phyloP scores from a whole-genome alignment of 1,284 basidiomycete species.

The Pulchroboletus neoregius region DNA sequence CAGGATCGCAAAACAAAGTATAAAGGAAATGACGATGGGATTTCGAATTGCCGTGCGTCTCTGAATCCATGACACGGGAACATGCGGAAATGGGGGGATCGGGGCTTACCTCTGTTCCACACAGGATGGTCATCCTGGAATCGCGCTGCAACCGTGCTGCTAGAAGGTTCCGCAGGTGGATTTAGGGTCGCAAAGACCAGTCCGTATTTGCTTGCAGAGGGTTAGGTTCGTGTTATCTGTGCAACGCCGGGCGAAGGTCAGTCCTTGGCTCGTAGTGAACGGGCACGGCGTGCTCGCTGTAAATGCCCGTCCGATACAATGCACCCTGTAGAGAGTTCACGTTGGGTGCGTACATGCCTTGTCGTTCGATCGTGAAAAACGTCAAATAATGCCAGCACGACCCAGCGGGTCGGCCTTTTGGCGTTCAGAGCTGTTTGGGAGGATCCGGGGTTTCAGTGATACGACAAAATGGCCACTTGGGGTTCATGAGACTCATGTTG shows the following conservation, averaged over 20 bases:
- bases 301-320: background rate
- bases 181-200: constrained; percentile 78
- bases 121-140: constrained; percentile 72
- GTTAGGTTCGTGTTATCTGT: constrained; percentile 76
- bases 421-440: constrained; percentile 60
- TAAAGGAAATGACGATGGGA: background rate
- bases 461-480: background rate
- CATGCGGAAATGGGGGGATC: background rate
- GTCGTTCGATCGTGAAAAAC: constrained; percentile 38
- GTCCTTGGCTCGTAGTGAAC: constrained; percentile 5
- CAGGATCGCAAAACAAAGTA: background rate
- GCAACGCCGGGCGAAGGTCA: constrained; percentile 9
- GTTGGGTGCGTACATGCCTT: constrained; percentile 44
- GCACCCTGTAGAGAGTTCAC: constrained; percentile 44
- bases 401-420: constrained; percentile 56
- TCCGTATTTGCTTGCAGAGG: constrained; percentile 56
- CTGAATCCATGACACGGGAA: background rate
- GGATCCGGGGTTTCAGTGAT: background rate
- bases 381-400: constrained; percentile 77
- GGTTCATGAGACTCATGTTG: constrained; percentile 57
- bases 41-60: background rate
- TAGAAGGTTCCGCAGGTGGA: constrained; percentile 61
- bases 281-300: too few relatives aligned
- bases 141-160: constrained; percentile 45
- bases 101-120: constrained; percentile 44